Conservation (phyloP, 2,329 filamentous ascomycete species). For the Fusarium redolens region DNA sequence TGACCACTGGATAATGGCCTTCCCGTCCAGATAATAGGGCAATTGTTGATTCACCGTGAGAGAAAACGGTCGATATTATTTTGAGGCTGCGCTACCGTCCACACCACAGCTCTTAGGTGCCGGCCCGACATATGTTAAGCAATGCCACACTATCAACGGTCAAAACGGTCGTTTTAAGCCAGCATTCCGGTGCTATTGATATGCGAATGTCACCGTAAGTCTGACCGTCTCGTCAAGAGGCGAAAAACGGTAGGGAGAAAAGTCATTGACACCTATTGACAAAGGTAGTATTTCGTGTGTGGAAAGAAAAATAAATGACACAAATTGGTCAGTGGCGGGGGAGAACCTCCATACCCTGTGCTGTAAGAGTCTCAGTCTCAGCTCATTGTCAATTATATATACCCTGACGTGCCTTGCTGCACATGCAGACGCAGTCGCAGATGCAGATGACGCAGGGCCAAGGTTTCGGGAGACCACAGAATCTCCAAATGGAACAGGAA, state of each 20-base stretch:
- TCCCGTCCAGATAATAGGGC: background rate
- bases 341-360: background rate
- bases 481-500: background rate
- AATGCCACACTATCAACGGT: conserved; percentile 28
- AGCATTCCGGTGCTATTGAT: conserved; percentile 15
- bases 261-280: background rate
- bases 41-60: background rate
- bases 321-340: background rate
- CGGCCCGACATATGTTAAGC: conserved; percentile 2
- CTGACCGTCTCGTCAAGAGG: background rate
- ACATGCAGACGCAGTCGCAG: background rate
- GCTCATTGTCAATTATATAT: background rate
- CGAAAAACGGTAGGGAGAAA: background rate
- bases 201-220: background rate
- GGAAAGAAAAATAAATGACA: background rate
- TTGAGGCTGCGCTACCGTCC: background rate
- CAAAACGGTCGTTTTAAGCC: conserved; percentile 2
- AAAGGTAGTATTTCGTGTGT: background rate
- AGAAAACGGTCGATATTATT: background rate
- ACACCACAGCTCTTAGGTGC: background rate
- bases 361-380: background rate
- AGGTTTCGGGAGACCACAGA: background rate
- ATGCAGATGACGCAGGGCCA: conserved; percentile 3
- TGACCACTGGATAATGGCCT: background rate
- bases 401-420: background rate